Evolutionary conservation across 2,329 filamentous ascomycete species (phyloP).

Genomic region (Colletotrichum orchidophilum): DNA sequence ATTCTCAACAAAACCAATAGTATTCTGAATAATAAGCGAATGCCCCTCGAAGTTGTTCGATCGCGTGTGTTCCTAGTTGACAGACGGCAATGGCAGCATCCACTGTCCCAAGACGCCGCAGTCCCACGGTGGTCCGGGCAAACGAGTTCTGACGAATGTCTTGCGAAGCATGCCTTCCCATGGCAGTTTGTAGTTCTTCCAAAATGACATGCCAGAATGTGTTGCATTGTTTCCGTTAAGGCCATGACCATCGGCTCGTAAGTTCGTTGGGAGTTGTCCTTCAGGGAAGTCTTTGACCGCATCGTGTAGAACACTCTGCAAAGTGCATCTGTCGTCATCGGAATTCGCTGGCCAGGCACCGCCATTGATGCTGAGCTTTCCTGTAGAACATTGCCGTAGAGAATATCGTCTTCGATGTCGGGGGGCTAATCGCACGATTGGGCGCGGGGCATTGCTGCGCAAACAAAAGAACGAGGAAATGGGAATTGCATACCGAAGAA

Average conservation of each 20-base stretch:
- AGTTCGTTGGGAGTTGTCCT: neutral
- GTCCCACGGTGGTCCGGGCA: neutral
- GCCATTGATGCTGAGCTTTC: neutral
- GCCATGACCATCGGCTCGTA: neutral
- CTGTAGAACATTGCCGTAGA: neutral
- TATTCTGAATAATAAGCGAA: neutral
- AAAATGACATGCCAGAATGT: neutral
- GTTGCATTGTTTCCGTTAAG: neutral
- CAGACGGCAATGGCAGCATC: conserved; percentile 11
- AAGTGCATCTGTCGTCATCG: neutral
- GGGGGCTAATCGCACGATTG: neutral
- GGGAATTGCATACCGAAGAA: conserved; percentile 73
- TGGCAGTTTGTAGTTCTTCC: neutral
- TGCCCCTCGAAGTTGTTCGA: conserved; percentile 8
- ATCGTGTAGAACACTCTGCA: neutral
- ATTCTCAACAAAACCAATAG: neutral
- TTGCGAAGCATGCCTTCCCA: neutral
- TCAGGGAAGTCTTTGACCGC: neutral
- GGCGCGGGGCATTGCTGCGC: neutral
- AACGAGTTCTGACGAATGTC: neutral
- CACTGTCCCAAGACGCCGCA: neutral
- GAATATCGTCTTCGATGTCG: conserved; percentile 3
- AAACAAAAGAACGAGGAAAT: neutral
- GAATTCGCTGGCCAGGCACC: neutral
- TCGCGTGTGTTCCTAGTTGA: neutral